These are phyloP conservation scores for Solanum rostratum DNA, from an alignment of 257 asterid species.

Conservation along the genomic window DNA sequence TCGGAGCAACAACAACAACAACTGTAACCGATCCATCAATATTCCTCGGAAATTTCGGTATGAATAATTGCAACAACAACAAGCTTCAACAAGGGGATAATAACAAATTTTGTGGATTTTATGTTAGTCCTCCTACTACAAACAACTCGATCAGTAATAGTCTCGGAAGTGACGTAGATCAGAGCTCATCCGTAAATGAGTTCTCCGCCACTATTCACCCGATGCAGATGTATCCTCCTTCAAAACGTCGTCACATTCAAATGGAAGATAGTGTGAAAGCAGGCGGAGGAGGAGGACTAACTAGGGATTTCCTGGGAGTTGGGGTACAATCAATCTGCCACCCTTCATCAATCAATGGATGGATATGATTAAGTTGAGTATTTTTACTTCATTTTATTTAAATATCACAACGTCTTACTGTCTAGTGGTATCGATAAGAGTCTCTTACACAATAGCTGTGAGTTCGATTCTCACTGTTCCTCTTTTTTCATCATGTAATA, in stretches of 20 bases:
- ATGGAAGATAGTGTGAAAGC: slow-evolving; percentile 29
- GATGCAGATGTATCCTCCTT: slow-evolving; percentile 41
- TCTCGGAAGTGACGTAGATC: slow-evolving; percentile 30
- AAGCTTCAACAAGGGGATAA: slow-evolving; percentile 10
- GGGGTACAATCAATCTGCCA: slow-evolving; percentile 69
- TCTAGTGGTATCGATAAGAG: neutral
- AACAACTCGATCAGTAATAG: slow-evolving; percentile 18
- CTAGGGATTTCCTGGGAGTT: slow-evolving; percentile 95
- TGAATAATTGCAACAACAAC: slow-evolving; percentile 11
- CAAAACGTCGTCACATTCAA: slow-evolving; percentile 33
- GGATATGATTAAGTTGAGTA: slow-evolving; percentile 38
- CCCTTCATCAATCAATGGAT: slow-evolving; percentile 72
- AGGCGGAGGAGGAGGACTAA: slow-evolving; percentile 48
- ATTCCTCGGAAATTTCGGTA: slow-evolving; percentile 33
- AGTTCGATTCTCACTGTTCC: neutral
- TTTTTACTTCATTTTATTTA: neutral
- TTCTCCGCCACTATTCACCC: slow-evolving; percentile 18
- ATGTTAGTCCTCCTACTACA: slow-evolving; percentile 12
- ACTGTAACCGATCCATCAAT: slow-evolving; percentile 30
- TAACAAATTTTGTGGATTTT: slow-evolving; percentile 32
- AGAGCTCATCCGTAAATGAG: slow-evolving; percentile 26
- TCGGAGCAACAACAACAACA: slow-evolving; percentile 52
- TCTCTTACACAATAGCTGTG: neutral
- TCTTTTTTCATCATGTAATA: neutral
- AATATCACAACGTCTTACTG: neutral